These are phyloP conservation scores for Orbilia ellipsospora DNA, from an alignment of 2,329 filamentous ascomycete genomes.

Conservation along the genomic window DNA sequence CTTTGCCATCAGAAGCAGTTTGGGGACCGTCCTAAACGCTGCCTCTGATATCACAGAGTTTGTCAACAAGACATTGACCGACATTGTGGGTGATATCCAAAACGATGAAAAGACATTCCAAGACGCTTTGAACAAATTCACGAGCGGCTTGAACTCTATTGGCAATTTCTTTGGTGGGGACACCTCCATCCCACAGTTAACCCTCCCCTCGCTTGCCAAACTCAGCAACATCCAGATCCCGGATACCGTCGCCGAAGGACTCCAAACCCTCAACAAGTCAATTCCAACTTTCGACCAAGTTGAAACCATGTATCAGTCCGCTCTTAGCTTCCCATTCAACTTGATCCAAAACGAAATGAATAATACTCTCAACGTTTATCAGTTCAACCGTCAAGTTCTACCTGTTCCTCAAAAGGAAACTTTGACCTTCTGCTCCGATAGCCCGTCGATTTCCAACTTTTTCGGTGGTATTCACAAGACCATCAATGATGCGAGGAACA, in stretches of 20 bases:
- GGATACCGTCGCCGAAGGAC: conserved; percentile 66
- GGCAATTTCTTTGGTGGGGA: conserved; percentile 66
- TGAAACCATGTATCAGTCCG: conserved; percentile 76
- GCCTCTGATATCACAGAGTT: conserved; percentile 71
- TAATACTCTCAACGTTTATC: conserved; percentile 76
- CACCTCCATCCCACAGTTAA: conserved; percentile 67
- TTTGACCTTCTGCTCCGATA: conserved; percentile 87
- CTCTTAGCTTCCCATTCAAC: conserved; percentile 83
- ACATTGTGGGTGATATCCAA: conserved; percentile 65
- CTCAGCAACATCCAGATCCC: conserved; percentile 78
- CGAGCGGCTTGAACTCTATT: conserved; percentile 70
- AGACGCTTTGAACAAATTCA: conserved; percentile 66
- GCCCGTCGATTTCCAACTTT: conserved; percentile 83
- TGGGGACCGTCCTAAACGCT: conserved; percentile 75
- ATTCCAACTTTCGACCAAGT: conserved; percentile 87
- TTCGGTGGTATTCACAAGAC: conserved; percentile 78
- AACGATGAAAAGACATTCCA: conserved; percentile 64
- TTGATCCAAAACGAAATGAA: conserved; percentile 76
- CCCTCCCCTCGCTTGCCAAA: conserved; percentile 74
- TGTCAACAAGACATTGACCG: conserved; percentile 69
- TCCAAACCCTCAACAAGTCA: conserved; percentile 78
- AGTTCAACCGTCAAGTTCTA: conserved; percentile 80
- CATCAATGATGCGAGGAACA: conserved; percentile 75
- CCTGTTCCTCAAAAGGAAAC: conserved; percentile 84
- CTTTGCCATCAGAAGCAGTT: conserved; percentile 80